Conservation (phyloP, 2,329 filamentous ascomycete species). For the Calonectria multiphialidica region DNA sequence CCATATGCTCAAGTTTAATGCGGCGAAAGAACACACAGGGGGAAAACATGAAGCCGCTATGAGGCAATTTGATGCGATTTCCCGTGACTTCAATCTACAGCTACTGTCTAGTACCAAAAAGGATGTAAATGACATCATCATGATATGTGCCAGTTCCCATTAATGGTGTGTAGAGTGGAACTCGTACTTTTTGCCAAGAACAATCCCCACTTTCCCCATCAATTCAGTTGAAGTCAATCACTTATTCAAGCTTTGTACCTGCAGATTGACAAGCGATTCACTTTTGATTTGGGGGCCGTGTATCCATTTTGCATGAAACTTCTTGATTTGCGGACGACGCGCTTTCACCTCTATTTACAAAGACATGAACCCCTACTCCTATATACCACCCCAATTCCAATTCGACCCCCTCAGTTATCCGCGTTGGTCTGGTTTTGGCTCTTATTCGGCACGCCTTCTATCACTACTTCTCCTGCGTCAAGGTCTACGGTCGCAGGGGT, state of each 20-base stretch:
- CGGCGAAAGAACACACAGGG: too few species aligned
- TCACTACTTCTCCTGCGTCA: conserved; percentile 16
- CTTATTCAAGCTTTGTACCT: neutral
- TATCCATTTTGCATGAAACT: neutral
- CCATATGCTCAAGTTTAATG: too few species aligned
- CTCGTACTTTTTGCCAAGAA: too few species aligned
- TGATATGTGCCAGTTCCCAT: too few species aligned
- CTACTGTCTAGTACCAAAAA: too few species aligned
- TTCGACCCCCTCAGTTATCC: neutral
- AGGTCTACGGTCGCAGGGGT: neutral
- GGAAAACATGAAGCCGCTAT: too few species aligned
- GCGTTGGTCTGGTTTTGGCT: neutral
- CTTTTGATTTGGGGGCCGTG: neutral
- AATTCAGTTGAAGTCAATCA: too few species aligned
- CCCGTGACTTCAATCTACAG: too few species aligned
- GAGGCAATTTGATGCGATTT: too few species aligned
- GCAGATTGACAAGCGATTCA: neutral
- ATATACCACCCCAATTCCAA: neutral
- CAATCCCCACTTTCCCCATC: too few species aligned
- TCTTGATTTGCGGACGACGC: neutral
- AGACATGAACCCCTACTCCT: neutral
- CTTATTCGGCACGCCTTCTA: conserved; percentile 6
- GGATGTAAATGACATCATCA: too few species aligned
- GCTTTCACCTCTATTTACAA: neutral
- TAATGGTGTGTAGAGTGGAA: too few species aligned